A percentile compares a stretch with the other conserved stretches of the same genome.
phyloP scores from a whole-genome alignment of 345 rosid species.

The Linum usitatissimum region DNA sequence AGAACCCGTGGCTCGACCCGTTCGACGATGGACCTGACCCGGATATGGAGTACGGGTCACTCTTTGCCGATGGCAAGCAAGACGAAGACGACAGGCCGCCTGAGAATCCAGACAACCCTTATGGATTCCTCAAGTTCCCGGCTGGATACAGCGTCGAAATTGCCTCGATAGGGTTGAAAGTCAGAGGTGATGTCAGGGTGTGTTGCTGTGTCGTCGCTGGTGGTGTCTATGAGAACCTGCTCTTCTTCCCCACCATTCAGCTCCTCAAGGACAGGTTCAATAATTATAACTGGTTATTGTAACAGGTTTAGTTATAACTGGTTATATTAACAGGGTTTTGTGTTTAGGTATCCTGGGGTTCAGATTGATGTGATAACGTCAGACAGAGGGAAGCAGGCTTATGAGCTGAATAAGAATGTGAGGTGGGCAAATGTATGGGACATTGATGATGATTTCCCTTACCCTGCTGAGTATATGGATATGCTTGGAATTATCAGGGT shows the following conservation, averaged over 20 bases:
- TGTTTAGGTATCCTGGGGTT: slow-evolving; percentile 73
- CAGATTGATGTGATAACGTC: slow-evolving; percentile 66
- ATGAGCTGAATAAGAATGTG: slow-evolving; percentile 82
- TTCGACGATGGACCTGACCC: slow-evolving; percentile 77
- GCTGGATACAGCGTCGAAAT: slow-evolving; percentile 66
- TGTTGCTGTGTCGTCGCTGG: slow-evolving; percentile 81
- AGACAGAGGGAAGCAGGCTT: slow-evolving; percentile 83
- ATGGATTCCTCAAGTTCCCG: slow-evolving; percentile 88
- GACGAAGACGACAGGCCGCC: slow-evolving; percentile 81
- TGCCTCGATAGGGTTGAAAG: slow-evolving; percentile 62
- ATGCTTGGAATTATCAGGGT: slow-evolving; percentile 83
- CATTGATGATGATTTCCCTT: slow-evolving; percentile 75
- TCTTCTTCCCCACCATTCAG: slow-evolving; percentile 79
- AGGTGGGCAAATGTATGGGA: slow-evolving; percentile 91
- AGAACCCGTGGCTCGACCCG: slow-evolving; percentile 73
- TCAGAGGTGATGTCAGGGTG: slow-evolving; percentile 87
- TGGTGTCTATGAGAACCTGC: slow-evolving; percentile 83
- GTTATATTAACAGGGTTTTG: too few relatives aligned
- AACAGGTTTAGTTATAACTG: too few relatives aligned
- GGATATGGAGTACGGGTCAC: slow-evolving; percentile 57
- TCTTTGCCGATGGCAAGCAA: slow-evolving; percentile 75
- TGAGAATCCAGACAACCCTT: slow-evolving; percentile 66
- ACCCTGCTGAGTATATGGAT: slow-evolving; percentile 73
- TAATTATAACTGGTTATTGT: too few relatives aligned
- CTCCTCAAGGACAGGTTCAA: slow-evolving; percentile 67